A percentile compares a stretch with the other conserved stretches of the same genome.
Evolutionary conservation across 164 flowering plant species (phyloP).

Genomic region (Litsea cubeba): DNA sequence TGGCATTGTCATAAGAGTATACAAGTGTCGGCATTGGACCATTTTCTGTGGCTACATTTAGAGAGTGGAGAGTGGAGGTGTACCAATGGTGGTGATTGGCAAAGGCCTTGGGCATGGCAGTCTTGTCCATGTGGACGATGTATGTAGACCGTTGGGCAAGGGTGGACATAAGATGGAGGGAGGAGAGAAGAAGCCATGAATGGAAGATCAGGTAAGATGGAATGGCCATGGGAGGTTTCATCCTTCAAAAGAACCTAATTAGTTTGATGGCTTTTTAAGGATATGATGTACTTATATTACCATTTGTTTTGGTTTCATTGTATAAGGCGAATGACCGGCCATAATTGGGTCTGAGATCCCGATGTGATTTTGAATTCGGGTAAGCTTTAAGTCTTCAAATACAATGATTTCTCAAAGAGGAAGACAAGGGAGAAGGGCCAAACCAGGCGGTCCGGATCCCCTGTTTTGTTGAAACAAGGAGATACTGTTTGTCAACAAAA

Average conservation of each 20-base stretch:
- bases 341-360: too few species aligned
- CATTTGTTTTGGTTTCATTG: too few species aligned
- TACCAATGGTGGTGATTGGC: constrained; percentile 39
- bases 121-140: constrained; percentile 58
- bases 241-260: background rate
- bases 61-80: constrained; percentile 28
- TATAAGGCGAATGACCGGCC: too few species aligned
- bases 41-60: constrained; percentile 7
- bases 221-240: constrained; percentile 8
- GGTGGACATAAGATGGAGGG: background rate
- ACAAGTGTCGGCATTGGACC: constrained; percentile 9
- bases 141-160: constrained; percentile 24
- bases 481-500: too few species aligned
- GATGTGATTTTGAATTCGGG: too few species aligned
- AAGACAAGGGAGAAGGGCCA: too few species aligned
- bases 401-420: too few species aligned
- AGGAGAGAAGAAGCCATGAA: constrained; percentile 13
- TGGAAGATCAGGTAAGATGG: background rate
- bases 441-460: too few species aligned
- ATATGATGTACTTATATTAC: background rate
- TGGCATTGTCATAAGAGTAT: constrained; percentile 35
- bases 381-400: too few species aligned
- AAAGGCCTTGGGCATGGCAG: constrained; percentile 42
- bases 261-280: background rate
- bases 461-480: too few species aligned